Percentiles rank a stretch among this genome's conserved stretches.
phyloP scores from a whole-genome alignment of 257 asterid species.

The Dorcoceras hygrometricum region DNA sequence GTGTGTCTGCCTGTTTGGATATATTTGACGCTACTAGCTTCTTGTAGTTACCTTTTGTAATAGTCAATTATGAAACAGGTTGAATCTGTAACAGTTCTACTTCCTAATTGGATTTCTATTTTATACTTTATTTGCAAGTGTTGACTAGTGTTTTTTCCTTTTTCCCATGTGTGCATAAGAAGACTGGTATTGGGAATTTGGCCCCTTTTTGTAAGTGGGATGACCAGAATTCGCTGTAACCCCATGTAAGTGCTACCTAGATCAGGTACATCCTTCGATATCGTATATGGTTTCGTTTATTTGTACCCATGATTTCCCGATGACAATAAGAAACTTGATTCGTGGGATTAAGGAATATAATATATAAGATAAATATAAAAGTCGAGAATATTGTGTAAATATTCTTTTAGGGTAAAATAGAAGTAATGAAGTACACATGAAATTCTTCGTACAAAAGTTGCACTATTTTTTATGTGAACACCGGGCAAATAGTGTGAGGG shows the following conservation, averaged over 20 bases:
- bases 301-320: background rate
- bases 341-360: no score
- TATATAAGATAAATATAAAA: no score
- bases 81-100: background rate
- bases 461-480: no score
- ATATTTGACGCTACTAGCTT: constrained; percentile 23
- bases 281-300: background rate
- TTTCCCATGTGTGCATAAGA: no score
- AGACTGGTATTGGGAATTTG: no score
- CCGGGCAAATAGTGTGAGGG: no score
- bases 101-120: background rate
- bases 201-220: no score
- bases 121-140: background rate
- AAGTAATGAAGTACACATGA: no score
- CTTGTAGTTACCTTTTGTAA: constrained; percentile 26
- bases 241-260: background rate
- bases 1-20: constrained; percentile 28
- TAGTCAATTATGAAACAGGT: background rate
- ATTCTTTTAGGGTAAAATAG: no score
- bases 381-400: no score
- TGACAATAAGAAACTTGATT: background rate
- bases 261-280: background rate
- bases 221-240: background rate
- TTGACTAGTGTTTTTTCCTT: background rate
- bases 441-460: no score